A percentile compares a stretch with the other conserved stretches of the same genome.
phyloP scores from a whole-genome alignment of 148 eudicot species.

The Dysphania ambrosioides region DNA sequence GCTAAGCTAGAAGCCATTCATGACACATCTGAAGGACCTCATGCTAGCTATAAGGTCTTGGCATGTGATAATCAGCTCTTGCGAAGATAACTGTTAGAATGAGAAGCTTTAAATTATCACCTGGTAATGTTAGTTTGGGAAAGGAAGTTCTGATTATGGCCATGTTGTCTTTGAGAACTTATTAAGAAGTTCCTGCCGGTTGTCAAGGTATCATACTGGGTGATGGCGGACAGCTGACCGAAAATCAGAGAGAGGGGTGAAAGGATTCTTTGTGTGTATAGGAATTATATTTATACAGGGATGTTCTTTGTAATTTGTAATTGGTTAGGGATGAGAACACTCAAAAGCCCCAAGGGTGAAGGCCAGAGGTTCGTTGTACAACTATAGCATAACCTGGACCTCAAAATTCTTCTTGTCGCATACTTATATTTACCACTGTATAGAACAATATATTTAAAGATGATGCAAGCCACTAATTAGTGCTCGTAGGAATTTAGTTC shows the following conservation, averaged over 20 bases:
- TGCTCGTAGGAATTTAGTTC: not conserved
- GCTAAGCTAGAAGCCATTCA: constrained; percentile 61
- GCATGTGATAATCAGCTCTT: constrained; percentile 54
- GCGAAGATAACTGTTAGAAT: constrained; percentile 15
- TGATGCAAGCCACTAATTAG: not conserved
- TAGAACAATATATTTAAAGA: not conserved
- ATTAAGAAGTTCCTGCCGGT: not conserved
- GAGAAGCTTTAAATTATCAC: not conserved
- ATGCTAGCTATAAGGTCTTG: constrained; percentile 75
- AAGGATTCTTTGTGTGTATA: constrained; percentile 29
- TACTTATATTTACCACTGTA: not conserved
- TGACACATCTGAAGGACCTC: constrained; percentile 93
- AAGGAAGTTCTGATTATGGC: not conserved
- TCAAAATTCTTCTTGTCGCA: not conserved
- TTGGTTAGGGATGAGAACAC: constrained; percentile 11
- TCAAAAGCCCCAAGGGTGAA: not conserved
- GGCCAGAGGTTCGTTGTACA: not conserved
- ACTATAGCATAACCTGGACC: constrained; percentile 2
- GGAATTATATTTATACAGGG: constrained; percentile 22
- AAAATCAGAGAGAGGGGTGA: not conserved
- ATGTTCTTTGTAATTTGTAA: constrained; percentile 2
- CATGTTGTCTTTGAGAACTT: not conserved
- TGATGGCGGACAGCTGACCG: not conserved
- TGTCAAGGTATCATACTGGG: constrained; percentile 7
- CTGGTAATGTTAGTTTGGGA: not conserved